Evolutionary conservation across 2,329 filamentous ascomycete genomes (phyloP).

Genomic region (Lachnum nothofagi): DNA sequence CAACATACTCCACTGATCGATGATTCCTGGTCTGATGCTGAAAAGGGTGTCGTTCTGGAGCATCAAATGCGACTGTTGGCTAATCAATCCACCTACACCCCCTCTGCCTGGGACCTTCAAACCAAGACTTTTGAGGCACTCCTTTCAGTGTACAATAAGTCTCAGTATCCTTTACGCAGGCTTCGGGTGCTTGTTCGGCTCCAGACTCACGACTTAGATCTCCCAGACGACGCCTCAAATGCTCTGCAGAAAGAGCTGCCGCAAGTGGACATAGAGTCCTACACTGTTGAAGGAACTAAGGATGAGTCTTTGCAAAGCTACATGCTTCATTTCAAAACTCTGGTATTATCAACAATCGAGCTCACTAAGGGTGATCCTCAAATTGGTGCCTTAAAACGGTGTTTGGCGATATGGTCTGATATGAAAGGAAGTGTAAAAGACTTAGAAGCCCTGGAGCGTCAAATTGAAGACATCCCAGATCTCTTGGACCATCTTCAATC

Average conservation of each 20-base stretch:
- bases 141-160: constrained; percentile 25
- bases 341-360: constrained; percentile 25
- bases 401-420: constrained; percentile 29
- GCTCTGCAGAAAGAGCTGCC: constrained; percentile 13
- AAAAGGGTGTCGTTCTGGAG: constrained; percentile 55
- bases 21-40: constrained; percentile 39
- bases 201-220: constrained; percentile 18
- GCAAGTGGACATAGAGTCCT: constrained; percentile 2
- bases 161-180: constrained; percentile 29
- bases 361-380: constrained; percentile 25
- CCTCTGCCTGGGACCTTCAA: constrained; percentile 14
- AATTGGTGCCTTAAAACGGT: constrained; percentile 22
- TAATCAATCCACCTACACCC: constrained; percentile 16
- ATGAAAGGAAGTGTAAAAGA: constrained; percentile 42
- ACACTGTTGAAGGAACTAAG: constrained; percentile 15
- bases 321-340: constrained; percentile 22
- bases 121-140: constrained; percentile 22
- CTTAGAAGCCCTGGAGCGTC: constrained; percentile 37
- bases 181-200: constrained; percentile 26
- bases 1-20: constrained; percentile 37
- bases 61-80: constrained; percentile 49
- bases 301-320: constrained; percentile 27
- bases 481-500: constrained; percentile 48
- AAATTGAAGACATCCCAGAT: constrained; percentile 46
- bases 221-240: constrained; percentile 10